Base-by-base conservation (phyloP, 2,329 filamentous ascomycete species). In the Sporothrix protearum region DNA sequence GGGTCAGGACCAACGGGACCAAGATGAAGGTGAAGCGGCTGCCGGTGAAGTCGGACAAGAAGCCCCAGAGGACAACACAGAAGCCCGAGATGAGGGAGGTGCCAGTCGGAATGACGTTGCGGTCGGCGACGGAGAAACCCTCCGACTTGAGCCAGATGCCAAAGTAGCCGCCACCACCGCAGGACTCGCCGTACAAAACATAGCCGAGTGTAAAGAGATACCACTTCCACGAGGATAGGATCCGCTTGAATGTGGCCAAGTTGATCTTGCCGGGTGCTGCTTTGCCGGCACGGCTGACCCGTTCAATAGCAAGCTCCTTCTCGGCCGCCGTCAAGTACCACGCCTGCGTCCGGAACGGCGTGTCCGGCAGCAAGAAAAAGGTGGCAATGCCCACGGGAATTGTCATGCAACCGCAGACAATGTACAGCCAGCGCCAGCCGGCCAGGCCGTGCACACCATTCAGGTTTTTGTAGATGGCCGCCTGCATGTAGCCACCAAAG, bases 261-360 rank as follows among this genome's bases (percentile, higher is more conserved):
- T 68, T 51, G 47, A 68, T 68, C 45, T 49, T 51, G 22, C 28
- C 64, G 7, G 64, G 64, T 5, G 64, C 19, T 2, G 64, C 64
- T 36, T 68, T 68, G n/a, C 85, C 83, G 1, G 80, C 80, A 3
- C 81, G 78, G 39, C 83, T 76, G 1, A 89, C 80, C 0, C 87
- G 82, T 1, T 78, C 73, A 36, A 80, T 80, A 1, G 84, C 83
- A 2, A 86, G 75, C 1, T 80, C 78, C 7, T 87, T 77, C 68
- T 89, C 86, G 1, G 80, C 74, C 0, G 84, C 78, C 0, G 76
- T 83, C 7, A 71, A 25, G 51, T 66, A 71, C 39, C 30, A 68
- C 10, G 70, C 25, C 12, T 51, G 45, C 10, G 70, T 71, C 39
- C 49, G 47, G 39, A 61, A 64, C 8, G 70, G 70, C 19, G 70